Base-by-base conservation (phyloP, 2,329 filamentous ascomycete genomes). In the Ceratocystis eucalypticola region DNA sequence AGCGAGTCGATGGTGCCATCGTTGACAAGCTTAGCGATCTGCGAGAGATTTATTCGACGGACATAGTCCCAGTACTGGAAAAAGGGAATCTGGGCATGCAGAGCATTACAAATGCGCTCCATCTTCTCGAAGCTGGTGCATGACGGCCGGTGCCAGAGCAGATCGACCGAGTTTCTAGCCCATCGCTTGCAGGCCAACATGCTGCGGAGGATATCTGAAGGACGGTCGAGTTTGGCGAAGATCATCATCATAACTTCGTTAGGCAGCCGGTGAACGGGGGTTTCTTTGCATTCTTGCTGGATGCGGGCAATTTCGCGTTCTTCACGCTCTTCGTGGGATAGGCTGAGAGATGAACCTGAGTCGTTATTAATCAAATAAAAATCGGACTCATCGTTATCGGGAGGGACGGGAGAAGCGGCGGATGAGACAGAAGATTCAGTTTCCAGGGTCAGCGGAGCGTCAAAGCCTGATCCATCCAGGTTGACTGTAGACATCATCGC, bases 111-210 rank as follows among this genome's bases (percentile, higher is more conserved):
- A 70, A 99, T 94, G 70, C 80, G 87, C 72, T 85, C 80, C 71
- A 96, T 85, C 73, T 91, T 91, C 12, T 81, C 77, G 88, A 91
- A 96, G 71, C 86, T 90, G 72, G 88, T 91, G 77, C 94, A 97
- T 33, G 90, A 86, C 1, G 94, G 94, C 48, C 94, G 84, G 75
- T 96, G 92, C 94, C 94, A 99, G 25, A 99, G 81, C 70, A 96
- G 82, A 69, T 94, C 93, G 70, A 97, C 94, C 64, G 89, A 88
- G 74, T 96, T 96, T 69, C 88, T 82, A 33, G 94, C 89, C 94
- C 94, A 99, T 69, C 88, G 85, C 76, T 91, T 92, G 73, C 88
- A 96, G n/a, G 96, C 92, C 70, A 94, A 80, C 89, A 97, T 92
- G 76, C 89, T 95, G 76, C 86, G 87, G 70, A 91, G 83, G 71